phyloP scores from a whole-genome alignment of 164 flowering plant genomes.

The Cinnamomum micranthum region DNA sequence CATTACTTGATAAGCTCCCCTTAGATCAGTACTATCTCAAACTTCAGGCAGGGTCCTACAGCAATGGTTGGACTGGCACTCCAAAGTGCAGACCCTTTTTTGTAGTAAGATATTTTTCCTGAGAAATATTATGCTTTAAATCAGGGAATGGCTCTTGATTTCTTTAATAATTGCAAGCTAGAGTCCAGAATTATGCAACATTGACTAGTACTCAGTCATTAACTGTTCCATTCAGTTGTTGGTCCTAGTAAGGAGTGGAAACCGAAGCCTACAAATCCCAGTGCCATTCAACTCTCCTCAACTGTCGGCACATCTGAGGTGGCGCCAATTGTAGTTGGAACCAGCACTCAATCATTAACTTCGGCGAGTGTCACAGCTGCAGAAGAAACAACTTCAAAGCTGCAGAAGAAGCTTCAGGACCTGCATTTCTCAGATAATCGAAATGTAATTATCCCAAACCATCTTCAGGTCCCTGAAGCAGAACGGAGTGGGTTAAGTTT shows the following conservation, averaged over 20 bases:
- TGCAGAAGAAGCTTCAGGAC: constrained; percentile 58
- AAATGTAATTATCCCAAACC: constrained; percentile 81
- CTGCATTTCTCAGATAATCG: constrained; percentile 46
- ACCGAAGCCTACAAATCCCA: constrained; percentile 51
- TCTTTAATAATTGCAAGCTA: background rate
- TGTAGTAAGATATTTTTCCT: background rate
- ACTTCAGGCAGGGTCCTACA: too few species aligned
- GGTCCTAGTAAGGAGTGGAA: constrained; percentile 85
- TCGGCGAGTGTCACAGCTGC: constrained; percentile 21
- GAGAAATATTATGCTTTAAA: background rate
- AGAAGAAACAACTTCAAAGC: constrained; percentile 37
- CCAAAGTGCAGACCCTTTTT: background rate
- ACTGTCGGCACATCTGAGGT: constrained; percentile 28
- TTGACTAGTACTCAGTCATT: background rate
- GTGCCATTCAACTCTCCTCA: constrained; percentile 28
- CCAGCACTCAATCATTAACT: constrained; percentile 21
- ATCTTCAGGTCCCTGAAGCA: constrained; percentile 84
- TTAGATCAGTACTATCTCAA: too few species aligned
- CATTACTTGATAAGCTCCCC: too few species aligned
- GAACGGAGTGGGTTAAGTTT: constrained; percentile 70
- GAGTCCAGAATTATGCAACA: background rate
- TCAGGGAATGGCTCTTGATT: background rate
- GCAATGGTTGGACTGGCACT: too few species aligned
- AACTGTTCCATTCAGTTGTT: constrained; percentile 20
- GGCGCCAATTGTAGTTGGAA: constrained; percentile 32